A percentile compares a stretch with the other conserved stretches of the same genome.
These are phyloP conservation scores for Anastatica hierochuntica DNA, from an alignment of 345 rosid species.

Conservation along the genomic window DNA sequence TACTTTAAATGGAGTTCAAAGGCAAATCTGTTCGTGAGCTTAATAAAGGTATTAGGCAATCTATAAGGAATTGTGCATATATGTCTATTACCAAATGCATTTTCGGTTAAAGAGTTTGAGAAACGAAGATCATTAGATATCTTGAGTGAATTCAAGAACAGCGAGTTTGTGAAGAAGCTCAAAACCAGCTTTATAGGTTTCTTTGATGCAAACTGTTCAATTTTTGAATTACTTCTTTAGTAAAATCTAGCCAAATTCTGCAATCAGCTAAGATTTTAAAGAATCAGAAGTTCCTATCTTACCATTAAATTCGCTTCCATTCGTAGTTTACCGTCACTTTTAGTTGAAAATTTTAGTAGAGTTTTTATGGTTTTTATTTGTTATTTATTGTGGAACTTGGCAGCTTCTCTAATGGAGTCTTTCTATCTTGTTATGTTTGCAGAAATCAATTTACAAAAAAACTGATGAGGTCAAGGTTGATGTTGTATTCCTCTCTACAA, in stretches of 20 bases:
- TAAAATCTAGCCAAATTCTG: no score
- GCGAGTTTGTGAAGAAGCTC: conserved; percentile 72
- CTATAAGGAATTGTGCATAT: no score
- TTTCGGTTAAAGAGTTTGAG: conserved; percentile 82
- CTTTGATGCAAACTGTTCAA: not conserved
- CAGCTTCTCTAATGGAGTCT: conserved; percentile 1
- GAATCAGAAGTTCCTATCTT: no score
- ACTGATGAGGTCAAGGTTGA: conserved; percentile 76
- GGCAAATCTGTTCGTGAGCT: no score
- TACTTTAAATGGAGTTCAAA: no score
- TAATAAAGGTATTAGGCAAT: no score
- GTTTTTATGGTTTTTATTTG: not conserved
- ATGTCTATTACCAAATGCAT: no score
- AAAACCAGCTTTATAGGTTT: conserved; percentile 74
- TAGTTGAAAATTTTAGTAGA: not conserved
- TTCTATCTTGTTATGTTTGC: conserved; percentile 23
- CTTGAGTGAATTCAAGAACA: conserved; percentile 58
- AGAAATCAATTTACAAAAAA: conserved; percentile 78
- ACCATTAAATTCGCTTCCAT: no score
- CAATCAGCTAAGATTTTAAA: no score
- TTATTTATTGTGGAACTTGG: not conserved
- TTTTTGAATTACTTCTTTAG: no score
- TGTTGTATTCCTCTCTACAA: not conserved
- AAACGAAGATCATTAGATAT: conserved; percentile 54
- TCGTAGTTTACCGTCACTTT: no score